Evolutionary conservation across 2,329 filamentous ascomycete genomes (phyloP).

Genomic region (Incumbomyces delicatus): DNA sequence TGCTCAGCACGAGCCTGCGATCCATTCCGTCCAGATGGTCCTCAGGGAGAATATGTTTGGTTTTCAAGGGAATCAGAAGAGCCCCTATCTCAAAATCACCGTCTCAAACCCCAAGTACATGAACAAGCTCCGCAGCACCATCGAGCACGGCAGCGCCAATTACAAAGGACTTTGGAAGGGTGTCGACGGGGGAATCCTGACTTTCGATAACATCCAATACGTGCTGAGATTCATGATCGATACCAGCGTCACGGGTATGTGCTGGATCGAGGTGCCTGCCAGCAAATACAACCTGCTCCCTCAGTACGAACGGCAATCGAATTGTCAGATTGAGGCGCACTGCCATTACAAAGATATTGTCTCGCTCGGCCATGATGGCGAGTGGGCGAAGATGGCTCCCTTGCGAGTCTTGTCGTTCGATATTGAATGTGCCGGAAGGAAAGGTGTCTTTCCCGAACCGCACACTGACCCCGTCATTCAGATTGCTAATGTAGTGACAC

Average conservation of each 20-base stretch:
- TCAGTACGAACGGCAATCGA: constrained; percentile 63
- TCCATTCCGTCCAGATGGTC: constrained; percentile 71
- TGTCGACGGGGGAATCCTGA: constrained; percentile 62
- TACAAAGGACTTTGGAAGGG: constrained; percentile 84
- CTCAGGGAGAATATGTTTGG: constrained; percentile 87
- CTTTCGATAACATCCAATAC: constrained; percentile 94
- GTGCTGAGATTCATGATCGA: constrained; percentile 97
- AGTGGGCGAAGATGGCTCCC: constrained; percentile 97
- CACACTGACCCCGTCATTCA: constrained; percentile 91
- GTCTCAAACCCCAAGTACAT: constrained; percentile 84
- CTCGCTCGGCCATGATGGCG: constrained; percentile 76
- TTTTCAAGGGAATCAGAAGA: constrained; percentile 87
- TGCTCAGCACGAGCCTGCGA: constrained; percentile 61
- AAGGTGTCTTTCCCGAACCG: constrained; percentile 93
- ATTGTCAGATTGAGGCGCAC: constrained; percentile 90
- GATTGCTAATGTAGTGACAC: constrained; percentile 90
- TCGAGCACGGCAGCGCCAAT: constrained; percentile 70
- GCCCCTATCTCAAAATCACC: constrained; percentile 85
- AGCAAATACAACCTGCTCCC: constrained; percentile 63
- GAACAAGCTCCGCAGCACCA: constrained; percentile 59
- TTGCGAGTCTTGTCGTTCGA: constrained; percentile 90
- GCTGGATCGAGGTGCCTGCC: constrained; percentile 82
- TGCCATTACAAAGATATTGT: constrained; percentile 75
- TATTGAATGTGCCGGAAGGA: constrained; percentile 95
- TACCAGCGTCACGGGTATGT: constrained; percentile 88